Base-by-base conservation (phyloP, 2,329 filamentous ascomycete genomes). In the Arthrobotrys sphaeroides region DNA sequence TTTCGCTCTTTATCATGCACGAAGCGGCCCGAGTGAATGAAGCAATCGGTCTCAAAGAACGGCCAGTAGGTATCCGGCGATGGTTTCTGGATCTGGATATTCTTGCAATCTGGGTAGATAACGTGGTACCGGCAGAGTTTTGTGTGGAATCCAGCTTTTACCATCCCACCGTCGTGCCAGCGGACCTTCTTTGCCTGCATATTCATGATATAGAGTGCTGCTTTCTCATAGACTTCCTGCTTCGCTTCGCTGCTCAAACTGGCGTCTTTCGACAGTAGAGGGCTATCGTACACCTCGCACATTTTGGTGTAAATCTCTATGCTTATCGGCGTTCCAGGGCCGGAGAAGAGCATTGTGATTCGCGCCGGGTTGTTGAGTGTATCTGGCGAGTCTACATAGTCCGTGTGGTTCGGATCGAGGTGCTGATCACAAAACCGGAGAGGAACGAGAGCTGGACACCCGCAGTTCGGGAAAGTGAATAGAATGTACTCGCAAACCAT, bases 401-500 rank as follows among this genome's bases (percentile, higher is more conserved):
- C 33, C 10, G 18, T n/a, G 31, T 65, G 36, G 22, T 43, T 40
- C 10, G 70, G 70, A 16, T 75, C 40, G n/a, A 69, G 42, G 28
- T 75, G 72, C 16, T 75, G 55, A 2, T 26, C 7, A 13, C 72
- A 75, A 42, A 47, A 75, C 9, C 38, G 55, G n/a, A 75, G 9
- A 9, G 72, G 72, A 18, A 75, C 64, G 47, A 75, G 59, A n/a
- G 72, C 72, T 10, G 45, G 57, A 20, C 72, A 75, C 6, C 42
- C 38, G 45, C 72, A 75, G 12, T 28, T 64, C 1, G 64, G 64
- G 28, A 75, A 75, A 4, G 24, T 55, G 40, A 69, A 75, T 12
- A 65, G 16, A 12, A 40, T 60, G 42, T 75, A 75, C 45, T 75
- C 72, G 59, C 72, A 75, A 7, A 65, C 57, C 72, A 75, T 75